Percentiles rank a stretch among this genome's conserved stretches.
Evolutionary conservation across 345 rosid genomes (phyloP).

Genomic region (Salix suchowensis): DNA sequence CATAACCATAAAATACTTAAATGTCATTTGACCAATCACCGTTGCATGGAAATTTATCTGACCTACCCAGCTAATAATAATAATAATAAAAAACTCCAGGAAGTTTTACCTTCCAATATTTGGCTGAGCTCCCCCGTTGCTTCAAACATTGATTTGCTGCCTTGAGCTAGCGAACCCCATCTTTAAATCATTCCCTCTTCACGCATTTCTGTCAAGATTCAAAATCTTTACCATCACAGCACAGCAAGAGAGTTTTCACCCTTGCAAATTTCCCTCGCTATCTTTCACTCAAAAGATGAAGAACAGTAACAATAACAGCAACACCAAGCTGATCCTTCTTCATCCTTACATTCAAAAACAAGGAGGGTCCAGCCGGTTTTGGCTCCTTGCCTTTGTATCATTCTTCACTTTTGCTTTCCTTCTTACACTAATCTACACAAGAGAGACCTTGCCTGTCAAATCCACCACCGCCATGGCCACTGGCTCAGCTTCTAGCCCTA

Average conservation of each 20-base stretch:
- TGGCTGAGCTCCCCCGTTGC: constrained; percentile 13
- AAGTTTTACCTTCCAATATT: neutral
- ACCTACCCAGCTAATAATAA: no score
- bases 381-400: constrained; percentile 80
- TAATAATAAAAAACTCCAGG: neutral
- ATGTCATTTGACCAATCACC: constrained; percentile 7
- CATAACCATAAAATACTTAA: neutral
- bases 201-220: constrained; percentile 27
- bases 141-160: constrained; percentile 12
- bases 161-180: constrained; percentile 11
- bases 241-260: neutral
- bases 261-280: neutral
- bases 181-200: constrained; percentile 34
- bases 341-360: constrained; percentile 93
- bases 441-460: constrained; percentile 44
- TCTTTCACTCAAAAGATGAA: constrained; percentile 39
- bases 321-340: constrained; percentile 86
- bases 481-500: constrained; percentile 14
- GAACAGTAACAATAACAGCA: constrained; percentile 43
- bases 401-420: constrained; percentile 82
- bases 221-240: constrained; percentile 21
- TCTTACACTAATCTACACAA: constrained; percentile 67
- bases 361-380: constrained; percentile 69
- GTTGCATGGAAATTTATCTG: constrained; percentile 8
- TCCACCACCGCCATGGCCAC: constrained; percentile 18